Base-by-base conservation (phyloP, 129 eudicot genomes). In the Dittrichia graveolens region DNA sequence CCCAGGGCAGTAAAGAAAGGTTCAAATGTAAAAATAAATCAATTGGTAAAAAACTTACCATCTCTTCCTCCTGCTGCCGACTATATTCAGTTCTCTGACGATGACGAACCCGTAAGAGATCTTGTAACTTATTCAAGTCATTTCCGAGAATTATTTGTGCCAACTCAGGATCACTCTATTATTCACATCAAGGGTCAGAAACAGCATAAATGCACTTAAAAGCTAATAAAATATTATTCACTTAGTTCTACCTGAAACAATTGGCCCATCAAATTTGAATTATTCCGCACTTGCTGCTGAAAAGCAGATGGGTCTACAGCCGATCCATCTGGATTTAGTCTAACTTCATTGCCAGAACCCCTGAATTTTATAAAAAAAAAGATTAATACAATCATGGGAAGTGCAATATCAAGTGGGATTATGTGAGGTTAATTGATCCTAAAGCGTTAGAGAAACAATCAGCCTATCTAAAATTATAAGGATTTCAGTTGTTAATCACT, bases 111-210 rank as follows among this genome's bases (percentile, higher is more conserved):
- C 91, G 78, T 75, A 94, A 78, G 66, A 90, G 65, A 3, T 94
- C 91, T 76, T 94, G 99, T 53, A 94, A 74, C 75, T 77, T 82
- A 76, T 94, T 87, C 72, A 88, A 79, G 83, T 94, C 97, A 39
- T 88, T 88, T 31, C 97, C 97, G 53, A 91, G 88, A 76, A 94
- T 18, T 56, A 61, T 89, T 90, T 94, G 97, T 47, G 99, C 99
- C 71, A 94, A 79, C 73, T 94, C 97, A 72, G 99, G 97, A 81
- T 94, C 98, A 64, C 80, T 81, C 97, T 90, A 85, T 52, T 37
- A 82, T 69, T 71, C 66, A 74, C 61, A 80, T 75, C 40, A 78
- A 66, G 2, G 48, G 61, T 74, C 55, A 78, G 56, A 75, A 71
- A 73, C 53, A 66, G 56, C 39, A 67, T 35, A 65, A 40, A 59